A percentile compares a stretch with the other conserved stretches of the same genome.
Conservation (phyloP, 2,329 filamentous ascomycete species). For the Dactylonectria estremocensis region DNA sequence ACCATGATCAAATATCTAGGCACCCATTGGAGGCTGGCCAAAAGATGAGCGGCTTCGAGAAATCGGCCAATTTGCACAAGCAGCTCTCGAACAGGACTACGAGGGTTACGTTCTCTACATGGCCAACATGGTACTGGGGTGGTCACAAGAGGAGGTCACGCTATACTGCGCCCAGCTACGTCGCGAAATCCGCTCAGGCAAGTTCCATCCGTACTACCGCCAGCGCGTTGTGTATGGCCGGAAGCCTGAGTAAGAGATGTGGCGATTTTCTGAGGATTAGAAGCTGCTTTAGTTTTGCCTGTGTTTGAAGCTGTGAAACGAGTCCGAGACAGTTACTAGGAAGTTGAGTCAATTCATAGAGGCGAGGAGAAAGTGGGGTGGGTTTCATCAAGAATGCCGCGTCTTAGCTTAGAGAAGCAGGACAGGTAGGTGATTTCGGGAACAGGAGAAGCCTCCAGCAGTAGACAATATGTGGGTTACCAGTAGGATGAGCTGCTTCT, state of each 20-base stretch:
- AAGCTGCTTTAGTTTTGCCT: neutral
- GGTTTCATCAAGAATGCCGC: no score
- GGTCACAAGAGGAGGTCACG: slow-evolving; percentile 53
- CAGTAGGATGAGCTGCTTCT: no score
- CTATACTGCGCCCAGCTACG: slow-evolving; percentile 54
- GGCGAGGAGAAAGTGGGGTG: neutral
- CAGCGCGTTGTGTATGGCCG: slow-evolving; percentile 48
- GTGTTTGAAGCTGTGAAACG: no score
- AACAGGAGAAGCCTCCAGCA: no score
- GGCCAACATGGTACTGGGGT: slow-evolving; percentile 54
- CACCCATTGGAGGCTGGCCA: slow-evolving; percentile 41
- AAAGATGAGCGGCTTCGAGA: slow-evolving; percentile 32
- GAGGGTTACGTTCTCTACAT: slow-evolving; percentile 55
- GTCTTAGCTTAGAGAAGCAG: no score
- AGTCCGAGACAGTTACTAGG: no score
- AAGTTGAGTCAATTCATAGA: neutral
- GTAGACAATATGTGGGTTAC: no score
- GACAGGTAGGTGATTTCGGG: no score
- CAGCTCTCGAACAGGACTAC: slow-evolving; percentile 55
- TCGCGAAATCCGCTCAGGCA: slow-evolving; percentile 50
- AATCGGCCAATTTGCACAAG: slow-evolving; percentile 48
- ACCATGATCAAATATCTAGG: slow-evolving; percentile 16
- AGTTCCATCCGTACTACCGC: slow-evolving; percentile 49
- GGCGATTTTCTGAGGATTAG: neutral
- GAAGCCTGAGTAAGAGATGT: slow-evolving; percentile 34